Evolutionary conservation across 1,284 basidiomycete genomes (phyloP).

Genomic region (Trametes versicolor): DNA sequence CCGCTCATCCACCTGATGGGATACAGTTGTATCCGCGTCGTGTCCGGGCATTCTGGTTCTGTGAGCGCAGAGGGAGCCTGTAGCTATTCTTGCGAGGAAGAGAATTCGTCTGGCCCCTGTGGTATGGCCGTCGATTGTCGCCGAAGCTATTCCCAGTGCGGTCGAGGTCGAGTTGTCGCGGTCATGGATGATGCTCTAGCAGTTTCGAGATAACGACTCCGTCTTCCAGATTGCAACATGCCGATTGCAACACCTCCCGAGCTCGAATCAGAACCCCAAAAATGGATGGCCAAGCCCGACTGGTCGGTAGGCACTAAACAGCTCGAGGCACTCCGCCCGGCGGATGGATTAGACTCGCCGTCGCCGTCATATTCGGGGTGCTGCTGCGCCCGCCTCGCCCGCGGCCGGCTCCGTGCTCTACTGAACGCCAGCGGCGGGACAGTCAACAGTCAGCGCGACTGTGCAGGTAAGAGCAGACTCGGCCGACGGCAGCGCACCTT

Average conservation of each 20-base stretch:
- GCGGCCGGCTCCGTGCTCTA: neutral
- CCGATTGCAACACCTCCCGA: neutral
- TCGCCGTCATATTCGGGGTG: constrained; percentile 11
- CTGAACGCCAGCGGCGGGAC: constrained; percentile 2
- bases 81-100: neutral
- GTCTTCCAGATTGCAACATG: neutral
- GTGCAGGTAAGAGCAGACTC: neutral
- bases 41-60: too few species aligned
- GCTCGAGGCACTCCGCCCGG: constrained; percentile 10
- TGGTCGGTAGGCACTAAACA: constrained; percentile 12
- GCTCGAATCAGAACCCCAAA: constrained; percentile 6
- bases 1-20: neutral
- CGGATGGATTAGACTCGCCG: constrained; percentile 17
- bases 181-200: neutral
- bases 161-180: neutral
- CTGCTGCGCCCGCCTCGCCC: neutral
- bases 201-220: neutral
- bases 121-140: neutral
- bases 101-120: neutral
- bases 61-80: neutral
- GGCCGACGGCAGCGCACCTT: too few species aligned
- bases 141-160: constrained; percentile 5
- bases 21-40: neutral
- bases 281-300: constrained; percentile 20
- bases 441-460: neutral